A percentile compares a stretch with the other conserved stretches of the same genome.
Conservation (phyloP, 2,329 filamentous ascomycete species). For the Verticillium isaacii region DNA sequence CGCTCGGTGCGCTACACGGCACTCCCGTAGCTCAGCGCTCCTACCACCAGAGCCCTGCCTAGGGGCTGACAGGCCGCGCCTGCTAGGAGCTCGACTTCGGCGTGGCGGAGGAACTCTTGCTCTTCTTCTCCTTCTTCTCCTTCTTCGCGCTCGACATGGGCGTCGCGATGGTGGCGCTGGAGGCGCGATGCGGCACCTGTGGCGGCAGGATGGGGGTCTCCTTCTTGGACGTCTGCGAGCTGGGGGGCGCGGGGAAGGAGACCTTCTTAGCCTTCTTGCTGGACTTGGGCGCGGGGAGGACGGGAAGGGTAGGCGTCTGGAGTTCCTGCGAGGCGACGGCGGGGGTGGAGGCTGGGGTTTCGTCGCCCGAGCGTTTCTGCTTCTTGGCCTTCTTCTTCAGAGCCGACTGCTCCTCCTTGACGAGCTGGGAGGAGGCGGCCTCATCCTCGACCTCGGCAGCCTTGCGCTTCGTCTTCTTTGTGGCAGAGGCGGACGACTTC, state of each 20-base stretch:
- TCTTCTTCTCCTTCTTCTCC: slow-evolving; percentile 17
- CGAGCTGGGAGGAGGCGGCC: slow-evolving; percentile 28
- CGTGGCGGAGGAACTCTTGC: slow-evolving; percentile 4
- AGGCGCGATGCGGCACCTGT: slow-evolving; percentile 3
- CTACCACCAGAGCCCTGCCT: not conserved
- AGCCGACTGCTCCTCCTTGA: slow-evolving; percentile 25
- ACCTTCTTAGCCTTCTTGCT: slow-evolving; percentile 23
- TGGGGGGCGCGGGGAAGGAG: slow-evolving; percentile 11
- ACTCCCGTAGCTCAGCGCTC: not conserved
- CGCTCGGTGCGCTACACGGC: not conserved
- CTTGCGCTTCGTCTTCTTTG: slow-evolving; percentile 24
- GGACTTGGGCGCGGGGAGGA: slow-evolving; percentile 18
- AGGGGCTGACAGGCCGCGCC: slow-evolving; percentile 1
- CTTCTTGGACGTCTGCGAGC: slow-evolving; percentile 14
- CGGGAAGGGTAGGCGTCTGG: slow-evolving; percentile 16
- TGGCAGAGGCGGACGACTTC: slow-evolving; percentile 25
- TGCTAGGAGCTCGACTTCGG: slow-evolving; percentile 15
- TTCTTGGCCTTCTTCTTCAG: slow-evolving; percentile 36
- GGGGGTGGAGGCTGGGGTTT: slow-evolving; percentile 10
- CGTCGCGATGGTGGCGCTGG: slow-evolving; percentile 2
- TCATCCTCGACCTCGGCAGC: slow-evolving; percentile 28
- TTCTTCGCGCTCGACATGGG: slow-evolving; percentile 9
- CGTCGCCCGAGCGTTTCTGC: slow-evolving; percentile 23
- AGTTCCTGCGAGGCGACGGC: slow-evolving; percentile 14
- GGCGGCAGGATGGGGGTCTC: slow-evolving; percentile 18